Conservation (phyloP, 108 stramenopile genomes). For the Tribonema minus region DNA sequence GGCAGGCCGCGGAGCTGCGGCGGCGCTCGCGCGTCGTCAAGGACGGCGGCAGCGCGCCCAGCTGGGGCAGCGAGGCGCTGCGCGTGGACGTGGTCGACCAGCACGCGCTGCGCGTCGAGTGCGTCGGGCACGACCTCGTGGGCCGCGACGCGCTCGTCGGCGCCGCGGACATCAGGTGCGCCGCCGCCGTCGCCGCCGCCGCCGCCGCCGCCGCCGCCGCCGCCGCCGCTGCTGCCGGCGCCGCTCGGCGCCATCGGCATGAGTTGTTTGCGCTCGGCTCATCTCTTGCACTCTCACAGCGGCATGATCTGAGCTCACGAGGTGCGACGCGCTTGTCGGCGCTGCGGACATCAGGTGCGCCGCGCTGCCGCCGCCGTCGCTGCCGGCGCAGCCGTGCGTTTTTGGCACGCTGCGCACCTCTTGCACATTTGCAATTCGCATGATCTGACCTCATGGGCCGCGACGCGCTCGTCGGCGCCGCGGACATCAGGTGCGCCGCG, state of each 20-base stretch:
- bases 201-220: no score
- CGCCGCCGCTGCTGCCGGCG: no score
- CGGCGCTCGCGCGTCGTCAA: constrained; percentile 47
- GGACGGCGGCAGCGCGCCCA: constrained; percentile 34
- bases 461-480: constrained; percentile 61
- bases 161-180: constrained; percentile 37
- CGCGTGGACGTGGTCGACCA: constrained; percentile 69
- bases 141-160: constrained; percentile 61
- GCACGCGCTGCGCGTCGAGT: constrained; percentile 59
- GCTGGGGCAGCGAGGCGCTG: constrained; percentile 11
- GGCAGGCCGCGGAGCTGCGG: constrained; percentile 25
- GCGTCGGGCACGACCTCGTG: constrained; percentile 60
- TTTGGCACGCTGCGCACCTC: no score
- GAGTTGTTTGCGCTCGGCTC: no score
- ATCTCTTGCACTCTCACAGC: no score
- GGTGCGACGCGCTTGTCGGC: constrained; percentile 54
- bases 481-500: constrained; percentile 42
- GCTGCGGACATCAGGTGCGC: constrained; percentile 47
- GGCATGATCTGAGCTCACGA: constrained; percentile 52
- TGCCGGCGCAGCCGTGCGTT: no score
- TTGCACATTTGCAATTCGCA: no score
- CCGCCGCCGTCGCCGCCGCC: constrained; percentile 27
- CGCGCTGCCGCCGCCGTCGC: no score
- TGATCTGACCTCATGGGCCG: constrained; percentile 48
- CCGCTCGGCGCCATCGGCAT: no score